Evolutionary conservation across 2,329 filamentous ascomycete species (phyloP), one percentile per base, ranked within the genome.

Genomic region (Elsinoe necatrix): DNA sequence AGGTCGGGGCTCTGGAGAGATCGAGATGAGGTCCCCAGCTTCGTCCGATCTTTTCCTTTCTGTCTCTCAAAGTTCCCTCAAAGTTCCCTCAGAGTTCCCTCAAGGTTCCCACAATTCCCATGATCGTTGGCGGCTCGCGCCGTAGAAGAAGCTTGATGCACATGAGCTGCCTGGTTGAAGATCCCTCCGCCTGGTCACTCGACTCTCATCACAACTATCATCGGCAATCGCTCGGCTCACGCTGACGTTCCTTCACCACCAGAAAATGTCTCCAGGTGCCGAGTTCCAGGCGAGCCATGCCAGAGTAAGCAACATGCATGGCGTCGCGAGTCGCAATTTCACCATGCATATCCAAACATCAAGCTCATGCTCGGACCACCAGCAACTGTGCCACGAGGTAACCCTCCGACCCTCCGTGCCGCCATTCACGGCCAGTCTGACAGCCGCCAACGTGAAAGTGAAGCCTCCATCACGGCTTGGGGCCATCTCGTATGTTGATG

Each of bases 311-410:
- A 48, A 34, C 27, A 48, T 48, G 43, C 43, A 48, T 29, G 45
- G 45, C 45, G 45, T 50, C 25, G 45, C 45, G 25, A 50, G 45
- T 50, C 45, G 45, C 45, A 50, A 50, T 50, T 50, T 50, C 11
- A 50, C 45, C 25, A 50, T 50, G 45, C 45, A 50, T 50, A 29
- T 25, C 29, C 45, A 50, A 18, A 45, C 25, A 34, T 50, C 45
- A 34, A 37, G 12, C 29, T 16, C 11, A 20, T n/a, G 45, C 45
- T 50, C 45, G 45, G 45, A 50, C 45, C 18, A 12, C 27, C 27
- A 31, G 7, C 41, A 45, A 47, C 43, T 29, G 43, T 25, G 20
- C 43, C 23, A 48, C 43, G 43, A 18, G 43, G 23, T 20, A 48
- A 29, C n/a, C 25, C 43, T 48, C 27, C 27, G 43, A 48, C 27